phyloP scores from a whole-genome alignment of 352 stramenopile genomes.

The Globisporangium abappressorium region DNA sequence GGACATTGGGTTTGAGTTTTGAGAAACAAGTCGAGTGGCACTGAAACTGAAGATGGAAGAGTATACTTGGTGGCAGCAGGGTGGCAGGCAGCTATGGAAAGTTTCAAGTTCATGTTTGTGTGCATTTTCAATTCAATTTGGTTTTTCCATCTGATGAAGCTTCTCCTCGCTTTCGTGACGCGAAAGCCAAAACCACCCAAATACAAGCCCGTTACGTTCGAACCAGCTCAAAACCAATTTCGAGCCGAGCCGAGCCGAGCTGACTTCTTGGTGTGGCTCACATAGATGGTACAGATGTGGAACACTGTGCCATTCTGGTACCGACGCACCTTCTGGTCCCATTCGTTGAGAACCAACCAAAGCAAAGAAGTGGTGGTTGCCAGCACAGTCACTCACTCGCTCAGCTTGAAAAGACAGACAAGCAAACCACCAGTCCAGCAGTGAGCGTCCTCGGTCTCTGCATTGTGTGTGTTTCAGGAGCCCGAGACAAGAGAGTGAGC shows the following conservation, averaged over 20 bases:
- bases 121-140: too few relatives aligned
- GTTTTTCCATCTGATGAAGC: too few relatives aligned
- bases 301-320: constrained; percentile 7
- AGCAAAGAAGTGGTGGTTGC: constrained; percentile 14
- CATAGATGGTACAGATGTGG: constrained; percentile 1
- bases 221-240: not conserved
- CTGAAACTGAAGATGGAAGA: not conserved
- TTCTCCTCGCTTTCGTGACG: too few relatives aligned
- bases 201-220: not conserved
- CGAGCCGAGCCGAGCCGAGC: not conserved
- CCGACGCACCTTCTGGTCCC: not conserved
- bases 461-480: constrained; percentile 24
- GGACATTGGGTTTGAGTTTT: constrained; percentile 69
- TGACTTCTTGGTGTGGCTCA: not conserved
- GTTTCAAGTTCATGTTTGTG: too few relatives aligned
- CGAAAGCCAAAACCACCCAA: not conserved
- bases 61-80: not conserved
- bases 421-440: not conserved
- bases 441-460: not conserved
- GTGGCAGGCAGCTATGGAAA: too few relatives aligned
- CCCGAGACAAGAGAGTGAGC: constrained; percentile 9
- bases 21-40: not conserved
- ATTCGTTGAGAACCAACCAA: constrained; percentile 38
- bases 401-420: constrained; percentile 23
- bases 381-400: constrained; percentile 2